Percentiles rank a stretch among this genome's conserved stretches.
These are phyloP conservation scores for Acanthamoeba lenticulata DNA, from an alignment of 208 protist species.

Conservation along the genomic window DNA sequence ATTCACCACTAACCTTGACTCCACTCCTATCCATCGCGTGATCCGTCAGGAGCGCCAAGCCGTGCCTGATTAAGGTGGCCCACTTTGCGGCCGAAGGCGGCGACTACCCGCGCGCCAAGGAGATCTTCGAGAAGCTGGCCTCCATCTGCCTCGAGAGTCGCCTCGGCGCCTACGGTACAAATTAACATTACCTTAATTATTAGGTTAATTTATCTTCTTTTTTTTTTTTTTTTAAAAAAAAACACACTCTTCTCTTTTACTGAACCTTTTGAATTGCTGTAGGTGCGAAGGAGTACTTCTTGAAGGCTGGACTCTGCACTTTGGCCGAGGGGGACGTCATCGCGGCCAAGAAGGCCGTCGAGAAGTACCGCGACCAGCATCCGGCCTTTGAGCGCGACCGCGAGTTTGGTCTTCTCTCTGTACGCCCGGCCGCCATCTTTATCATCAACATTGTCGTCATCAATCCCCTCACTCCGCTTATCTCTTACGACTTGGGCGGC, in stretches of 20 bases:
- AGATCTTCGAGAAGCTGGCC: neutral
- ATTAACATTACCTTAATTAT: no score
- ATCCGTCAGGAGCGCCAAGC: neutral
- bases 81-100: neutral
- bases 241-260: no score
- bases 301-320: neutral
- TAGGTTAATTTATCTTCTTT: no score
- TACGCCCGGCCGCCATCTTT: neutral
- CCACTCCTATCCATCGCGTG: neutral
- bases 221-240: no score
- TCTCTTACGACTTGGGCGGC: no score
- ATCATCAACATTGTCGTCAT: no score
- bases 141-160: neutral
- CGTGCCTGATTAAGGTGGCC: neutral
- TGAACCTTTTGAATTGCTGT: no score
- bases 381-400: constrained; percentile 10
- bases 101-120: neutral
- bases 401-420: neutral
- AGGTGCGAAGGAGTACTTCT: constrained; percentile 6
- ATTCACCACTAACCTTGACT: no score
- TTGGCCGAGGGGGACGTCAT: neutral
- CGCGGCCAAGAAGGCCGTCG: neutral
- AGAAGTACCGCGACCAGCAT: neutral
- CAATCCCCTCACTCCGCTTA: no score
- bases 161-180: neutral